Evolutionary conservation across 805 yeast genomes (phyloP), one percentile per base, ranked within the genome.

Genomic region (Starmerella davenportii): DNA sequence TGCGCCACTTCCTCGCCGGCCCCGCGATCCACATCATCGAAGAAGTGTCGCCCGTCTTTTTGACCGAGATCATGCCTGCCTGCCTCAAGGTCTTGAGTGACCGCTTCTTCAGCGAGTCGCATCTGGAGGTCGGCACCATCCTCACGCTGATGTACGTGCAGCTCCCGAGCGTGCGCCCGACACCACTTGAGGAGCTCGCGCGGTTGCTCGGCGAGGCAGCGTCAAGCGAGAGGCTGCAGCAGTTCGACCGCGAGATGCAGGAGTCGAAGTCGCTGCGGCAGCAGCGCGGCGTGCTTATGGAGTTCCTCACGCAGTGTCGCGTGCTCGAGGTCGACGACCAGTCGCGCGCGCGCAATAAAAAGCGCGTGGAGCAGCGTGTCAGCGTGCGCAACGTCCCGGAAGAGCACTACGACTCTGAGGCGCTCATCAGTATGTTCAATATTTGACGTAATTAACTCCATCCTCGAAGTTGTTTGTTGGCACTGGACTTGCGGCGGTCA

Each of bases 81-180:
- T 64, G 87, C 39, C 52, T 81, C 15, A 64, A 66, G 27, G 73
- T 87, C 3, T 60, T 87, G 37, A 63, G 69, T 36, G 90, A 80
- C 50, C 76, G 73, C 40, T 75, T 79, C 44, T 81, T 79, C 56
- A 71, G 70, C 34, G 98, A 87, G 51, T 79, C 90, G 0, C 93
- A 85, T 47, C 70, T 76, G 15, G 98, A 87, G 55, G 93, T 92
- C 1, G 85, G 92, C n/a, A 76, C 79, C 41, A 79, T 92, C 1
- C 67, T 87, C 42, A 78, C 94, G 0, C 72, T 78, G 2, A 61
- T 87, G 35, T 85, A 82, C 55, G 69, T 81, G 51, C 72, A 78
- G 7, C 63, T 81, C 49, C 65, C 45, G 18, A 33, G 87, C 38
- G 64, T 74, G 29, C 75, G 76, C 15, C 48, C 48, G 13, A 23